Evolutionary conservation across 2,329 filamentous ascomycete genomes (phyloP).

Genomic region (Aspergillus ustus): DNA sequence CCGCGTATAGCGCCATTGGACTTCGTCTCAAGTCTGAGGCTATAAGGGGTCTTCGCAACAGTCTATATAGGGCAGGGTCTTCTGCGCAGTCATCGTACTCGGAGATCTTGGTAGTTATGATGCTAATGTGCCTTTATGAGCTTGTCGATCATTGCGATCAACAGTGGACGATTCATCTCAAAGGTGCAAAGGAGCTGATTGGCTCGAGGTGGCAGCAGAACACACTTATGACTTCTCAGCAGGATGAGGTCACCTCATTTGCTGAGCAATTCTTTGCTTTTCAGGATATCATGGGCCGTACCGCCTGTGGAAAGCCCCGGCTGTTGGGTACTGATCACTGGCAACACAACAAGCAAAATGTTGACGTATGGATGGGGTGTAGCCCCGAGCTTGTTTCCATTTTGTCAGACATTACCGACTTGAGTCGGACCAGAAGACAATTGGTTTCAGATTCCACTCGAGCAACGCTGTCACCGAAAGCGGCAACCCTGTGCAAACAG

Average conservation of each 20-base stretch:
- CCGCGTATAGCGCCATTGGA: slow-evolving; percentile 36
- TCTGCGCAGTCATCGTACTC: slow-evolving; percentile 35
- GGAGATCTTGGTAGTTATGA: slow-evolving; percentile 49
- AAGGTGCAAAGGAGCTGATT: slow-evolving; percentile 54
- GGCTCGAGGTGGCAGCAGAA: slow-evolving; percentile 40
- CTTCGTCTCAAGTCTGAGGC: slow-evolving; percentile 45
- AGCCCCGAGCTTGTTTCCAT: slow-evolving; percentile 54
- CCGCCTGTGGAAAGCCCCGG: slow-evolving; percentile 54
- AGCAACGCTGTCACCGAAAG: slow-evolving; percentile 35
- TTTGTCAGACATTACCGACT: slow-evolving; percentile 53
- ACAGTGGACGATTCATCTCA: slow-evolving; percentile 54
- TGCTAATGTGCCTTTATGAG: slow-evolving; percentile 53
- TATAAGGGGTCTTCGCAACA: slow-evolving; percentile 41
- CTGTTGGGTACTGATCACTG: slow-evolving; percentile 56
- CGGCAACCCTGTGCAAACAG: slow-evolving; percentile 40
- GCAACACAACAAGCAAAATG: slow-evolving; percentile 43
- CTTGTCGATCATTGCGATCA: slow-evolving; percentile 51
- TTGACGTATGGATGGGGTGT: slow-evolving; percentile 55
- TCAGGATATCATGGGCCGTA: slow-evolving; percentile 57
- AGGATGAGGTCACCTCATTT: slow-evolving; percentile 39
- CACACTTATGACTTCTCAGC: slow-evolving; percentile 16
- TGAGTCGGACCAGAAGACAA: slow-evolving; percentile 45
- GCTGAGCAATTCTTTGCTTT: slow-evolving; percentile 57
- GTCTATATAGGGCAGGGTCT: slow-evolving; percentile 35
- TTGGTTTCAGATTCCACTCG: slow-evolving; percentile 29